Evolutionary conservation across 768 basidiomycete genomes (phyloP).

Genomic region (Lentinula guzmanii): DNA sequence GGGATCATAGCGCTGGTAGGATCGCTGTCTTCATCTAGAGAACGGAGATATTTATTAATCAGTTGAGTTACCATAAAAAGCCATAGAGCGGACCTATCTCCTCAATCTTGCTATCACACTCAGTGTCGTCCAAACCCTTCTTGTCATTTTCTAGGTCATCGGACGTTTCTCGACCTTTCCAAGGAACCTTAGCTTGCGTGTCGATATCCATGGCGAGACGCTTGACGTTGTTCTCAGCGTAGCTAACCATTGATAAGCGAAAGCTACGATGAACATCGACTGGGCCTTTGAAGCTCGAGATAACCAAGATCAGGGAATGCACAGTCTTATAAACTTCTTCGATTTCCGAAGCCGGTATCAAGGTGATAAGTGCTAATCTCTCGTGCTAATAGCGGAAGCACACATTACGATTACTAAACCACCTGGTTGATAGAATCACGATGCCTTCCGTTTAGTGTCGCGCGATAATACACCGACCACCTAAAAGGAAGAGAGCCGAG

Average conservation of each 20-base stretch:
- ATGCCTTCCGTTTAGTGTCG: too few relatives aligned
- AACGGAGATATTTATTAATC: neutral
- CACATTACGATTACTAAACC: neutral
- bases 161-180: neutral
- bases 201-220: neutral
- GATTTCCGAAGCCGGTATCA: neutral
- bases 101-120: neutral
- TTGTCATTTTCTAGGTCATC: neutral
- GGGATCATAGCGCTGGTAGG: constrained; percentile 16
- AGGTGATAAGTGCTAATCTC: neutral
- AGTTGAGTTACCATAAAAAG: neutral
- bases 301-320: neutral
- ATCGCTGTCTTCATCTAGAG: constrained; percentile 16
- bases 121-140: neutral
- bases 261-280: neutral
- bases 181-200: neutral
- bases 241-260: neutral
- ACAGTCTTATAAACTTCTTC: neutral
- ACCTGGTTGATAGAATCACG: too few relatives aligned
- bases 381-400: neutral
- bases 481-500: neutral
- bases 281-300: neutral
- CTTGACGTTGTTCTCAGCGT: neutral
- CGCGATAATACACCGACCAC: neutral
- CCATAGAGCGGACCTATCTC: neutral